These are phyloP conservation scores for Maudiozyma turicensis DNA, from an alignment of 805 yeast genomes.

Conservation along the genomic window DNA sequence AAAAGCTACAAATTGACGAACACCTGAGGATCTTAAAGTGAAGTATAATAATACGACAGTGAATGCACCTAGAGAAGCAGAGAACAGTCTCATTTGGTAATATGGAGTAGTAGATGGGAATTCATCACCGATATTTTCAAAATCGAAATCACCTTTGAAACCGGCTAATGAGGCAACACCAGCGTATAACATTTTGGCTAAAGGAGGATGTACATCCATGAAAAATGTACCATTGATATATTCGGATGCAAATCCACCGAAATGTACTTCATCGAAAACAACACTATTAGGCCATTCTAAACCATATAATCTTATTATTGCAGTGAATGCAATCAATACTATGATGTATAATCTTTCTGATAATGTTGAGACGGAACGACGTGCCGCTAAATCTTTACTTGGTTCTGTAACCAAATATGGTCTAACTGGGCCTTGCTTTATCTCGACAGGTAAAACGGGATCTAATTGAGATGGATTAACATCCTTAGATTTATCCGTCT, in stretches of 20 bases:
- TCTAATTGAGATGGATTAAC: slow-evolving; percentile 11
- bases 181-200: slow-evolving; percentile 68
- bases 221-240: slow-evolving; percentile 58
- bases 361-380: slow-evolving; percentile 33
- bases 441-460: slow-evolving; percentile 37
- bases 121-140: slow-evolving; percentile 53
- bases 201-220: slow-evolving; percentile 74
- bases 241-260: slow-evolving; percentile 91
- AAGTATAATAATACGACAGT: slow-evolving; percentile 57
- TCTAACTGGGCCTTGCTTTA: slow-evolving; percentile 43
- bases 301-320: slow-evolving; percentile 48
- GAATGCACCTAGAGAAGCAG: slow-evolving; percentile 58
- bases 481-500: too few species aligned
- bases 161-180: slow-evolving; percentile 61
- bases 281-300: slow-evolving; percentile 68
- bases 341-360: slow-evolving; percentile 35
- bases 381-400: slow-evolving; percentile 30
- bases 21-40: slow-evolving; percentile 64
- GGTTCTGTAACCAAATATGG: slow-evolving; percentile 47
- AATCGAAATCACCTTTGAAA: slow-evolving; percentile 59
- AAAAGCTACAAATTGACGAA: slow-evolving; percentile 52
- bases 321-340: slow-evolving; percentile 41
- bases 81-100: slow-evolving; percentile 56
- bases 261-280: slow-evolving; percentile 89
- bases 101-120: slow-evolving; percentile 55